A percentile compares a stretch with the other conserved stretches of the same genome.
phyloP scores from a whole-genome alignment of 2,329 filamentous ascomycete species.

The Pseudogymnoascus sp. region DNA sequence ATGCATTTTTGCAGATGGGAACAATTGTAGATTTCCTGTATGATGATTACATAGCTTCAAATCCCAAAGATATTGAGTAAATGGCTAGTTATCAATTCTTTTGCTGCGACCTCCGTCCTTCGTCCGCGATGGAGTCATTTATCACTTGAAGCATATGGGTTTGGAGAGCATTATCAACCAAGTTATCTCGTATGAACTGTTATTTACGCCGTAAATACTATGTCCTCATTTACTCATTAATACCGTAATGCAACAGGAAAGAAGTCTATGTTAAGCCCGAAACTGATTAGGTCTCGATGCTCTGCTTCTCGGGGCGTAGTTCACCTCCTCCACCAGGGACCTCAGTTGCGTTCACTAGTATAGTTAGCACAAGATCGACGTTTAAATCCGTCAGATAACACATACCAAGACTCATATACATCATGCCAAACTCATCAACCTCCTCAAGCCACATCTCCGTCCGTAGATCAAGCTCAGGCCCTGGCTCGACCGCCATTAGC shows the following conservation, averaged over 20 bases:
- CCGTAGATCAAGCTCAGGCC: slow-evolving; percentile 29
- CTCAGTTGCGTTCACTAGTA: slow-evolving; percentile 6
- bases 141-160: not conserved
- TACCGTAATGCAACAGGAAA: not conserved
- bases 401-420: slow-evolving; percentile 36
- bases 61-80: not conserved
- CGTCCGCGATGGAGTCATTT: not conserved
- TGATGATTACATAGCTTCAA: not conserved
- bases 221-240: slow-evolving; percentile 1
- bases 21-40: not conserved
- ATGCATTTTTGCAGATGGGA: not conserved
- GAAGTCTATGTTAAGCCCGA: not conserved
- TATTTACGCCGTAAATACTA: not conserved
- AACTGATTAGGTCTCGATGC: not conserved
- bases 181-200: not conserved
- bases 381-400: not conserved
- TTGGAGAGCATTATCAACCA: not conserved
- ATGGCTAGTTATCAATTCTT: not conserved
- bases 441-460: slow-evolving; percentile 38
- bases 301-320: not conserved
- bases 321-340: not conserved
- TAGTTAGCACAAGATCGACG: not conserved
- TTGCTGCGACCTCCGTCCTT: not conserved
- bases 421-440: slow-evolving; percentile 36
- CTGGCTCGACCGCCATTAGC: slow-evolving; percentile 29